Evolutionary conservation across 208 protist species (phyloP), one percentile per base, ranked within the genome.

Genomic region (Leishmania major): DNA sequence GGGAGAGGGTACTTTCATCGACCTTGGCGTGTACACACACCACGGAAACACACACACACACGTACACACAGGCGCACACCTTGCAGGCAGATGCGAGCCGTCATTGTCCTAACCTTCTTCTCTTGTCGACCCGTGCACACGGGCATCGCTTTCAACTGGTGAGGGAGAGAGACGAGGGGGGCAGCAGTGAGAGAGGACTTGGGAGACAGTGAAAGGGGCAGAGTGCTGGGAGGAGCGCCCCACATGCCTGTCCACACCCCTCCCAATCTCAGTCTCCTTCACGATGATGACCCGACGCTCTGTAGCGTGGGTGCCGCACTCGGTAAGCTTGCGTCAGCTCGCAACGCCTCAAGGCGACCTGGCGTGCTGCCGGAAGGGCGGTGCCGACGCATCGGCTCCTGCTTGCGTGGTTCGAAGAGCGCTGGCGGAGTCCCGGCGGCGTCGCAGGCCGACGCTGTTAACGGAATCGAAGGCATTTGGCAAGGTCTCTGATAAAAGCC

Each of bases 381-480:
- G 86, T 85, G 75, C 37, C 72, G 85, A 31, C 40, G 74, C 51
- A 87, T 81, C 15, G 82, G 84, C 64, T 79, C 81, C 81, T 87
- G 88, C 49, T 86, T 84, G 35, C 73, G 62, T 2, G 88, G 88
- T 75, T 89, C 88, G 25, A 87, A 85, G 31, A 89, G 81, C 31
- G 76, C 77, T 2, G 78, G 70, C 7, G 82, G 66, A 55, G 47
- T 66, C 45, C 69, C 53, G 51, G 43, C 10, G 19, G 64, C 60
- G 28, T 45, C 22, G 28, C 5, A 40, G 59, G 28, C 57, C 13
- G 72, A 13, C 7, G 72, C 31, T 55, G 72, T 43, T 60, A 51
- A 60, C 25, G 72, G 49, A 17, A 3, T 2, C 22, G 59, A 40
- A 43, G 81, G 47, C 76, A 80, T 80, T 10, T 66, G 28, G 31